Evolutionary conservation across 2,329 filamentous ascomycete genomes (phyloP), one percentile per base, ranked within the genome.

Genomic region (Stagonosporopsis chrysanthemi): DNA sequence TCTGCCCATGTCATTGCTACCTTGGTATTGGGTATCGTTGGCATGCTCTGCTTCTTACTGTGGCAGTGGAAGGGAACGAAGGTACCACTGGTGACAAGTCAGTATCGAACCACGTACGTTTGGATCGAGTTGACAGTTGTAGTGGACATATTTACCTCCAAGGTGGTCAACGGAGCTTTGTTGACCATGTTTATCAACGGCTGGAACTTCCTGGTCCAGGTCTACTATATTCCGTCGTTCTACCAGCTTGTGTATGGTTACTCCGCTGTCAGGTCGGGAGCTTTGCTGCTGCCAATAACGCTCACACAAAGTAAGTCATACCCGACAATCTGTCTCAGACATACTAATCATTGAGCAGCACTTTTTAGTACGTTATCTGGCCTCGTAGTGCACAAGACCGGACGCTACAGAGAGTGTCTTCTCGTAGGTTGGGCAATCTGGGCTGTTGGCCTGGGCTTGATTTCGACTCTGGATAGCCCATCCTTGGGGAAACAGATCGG

Each of bases 171-270:
- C 22, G 65, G 65, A 4, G 63, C 65, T 1, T 19, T 41, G 23
- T 24, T 64, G 31, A 71, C 68, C 63, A 85, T 82, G 67, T 84
- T 89, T 62, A 73, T 90, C 23, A 81, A 88, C 23, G 86, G 87
- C 6, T 79, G 83, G 36, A 82, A 83, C 1, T 88, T 87, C 61
- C 86, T 88, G 57, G 78, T 82, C 2, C 82, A 82, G 52, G 71
- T 88, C 1, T 88, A 87, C 70, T 88, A 85, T 63, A 71, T 89
- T 4, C 86, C 86, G 0, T 75, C 88, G 0, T 89, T 87, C 69
- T 84, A 85, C 39, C 86, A 88, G 62, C 86, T 87, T 49, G 84
- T 82, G 2, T 79, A 81, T 33, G 75, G 77, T n/a, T 78, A 77
- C 68, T 76, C 75, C 5, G 76, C 80, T 0, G 74, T 82, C 14